Conservation (phyloP, 305 asterid genomes). For the Fraxinus floribunda region DNA sequence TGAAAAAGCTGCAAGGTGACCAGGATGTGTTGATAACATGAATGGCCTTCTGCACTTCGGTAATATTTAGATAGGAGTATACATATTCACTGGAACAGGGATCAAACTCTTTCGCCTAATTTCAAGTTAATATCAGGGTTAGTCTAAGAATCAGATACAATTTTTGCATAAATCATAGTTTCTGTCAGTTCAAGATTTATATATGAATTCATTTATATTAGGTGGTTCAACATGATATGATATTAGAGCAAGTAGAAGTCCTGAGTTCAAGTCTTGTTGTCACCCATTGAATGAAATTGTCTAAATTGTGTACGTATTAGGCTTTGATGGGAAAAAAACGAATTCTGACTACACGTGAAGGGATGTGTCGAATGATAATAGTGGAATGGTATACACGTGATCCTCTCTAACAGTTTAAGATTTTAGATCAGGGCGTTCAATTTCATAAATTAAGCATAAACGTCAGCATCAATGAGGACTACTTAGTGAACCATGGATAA, state of each 20-base stretch:
- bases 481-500: slow-evolving; percentile 32
- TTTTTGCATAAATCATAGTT: neutral
- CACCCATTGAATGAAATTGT: neutral
- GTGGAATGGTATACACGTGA: neutral
- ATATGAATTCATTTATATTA: neutral
- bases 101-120: slow-evolving; percentile 19
- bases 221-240: neutral
- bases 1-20: neutral
- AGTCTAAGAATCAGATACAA: neutral
- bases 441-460: slow-evolving; percentile 6
- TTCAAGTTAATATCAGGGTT: neutral
- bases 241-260: neutral
- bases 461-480: neutral
- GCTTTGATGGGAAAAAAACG: neutral
- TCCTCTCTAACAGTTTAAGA: neutral
- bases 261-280: neutral
- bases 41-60: slow-evolving; percentile 29
- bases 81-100: slow-evolving; percentile 37
- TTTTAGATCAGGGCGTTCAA: neutral
- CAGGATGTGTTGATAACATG: slow-evolving; percentile 20
- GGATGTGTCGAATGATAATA: neutral
- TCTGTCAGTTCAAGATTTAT: neutral
- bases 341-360: neutral
- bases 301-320: neutral
- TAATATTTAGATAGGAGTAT: slow-evolving; percentile 26